Percentiles rank a stretch among this genome's conserved stretches.
Evolutionary conservation across 2,329 filamentous ascomycete genomes (phyloP).

Genomic region (Mycosphaerella arachidis): DNA sequence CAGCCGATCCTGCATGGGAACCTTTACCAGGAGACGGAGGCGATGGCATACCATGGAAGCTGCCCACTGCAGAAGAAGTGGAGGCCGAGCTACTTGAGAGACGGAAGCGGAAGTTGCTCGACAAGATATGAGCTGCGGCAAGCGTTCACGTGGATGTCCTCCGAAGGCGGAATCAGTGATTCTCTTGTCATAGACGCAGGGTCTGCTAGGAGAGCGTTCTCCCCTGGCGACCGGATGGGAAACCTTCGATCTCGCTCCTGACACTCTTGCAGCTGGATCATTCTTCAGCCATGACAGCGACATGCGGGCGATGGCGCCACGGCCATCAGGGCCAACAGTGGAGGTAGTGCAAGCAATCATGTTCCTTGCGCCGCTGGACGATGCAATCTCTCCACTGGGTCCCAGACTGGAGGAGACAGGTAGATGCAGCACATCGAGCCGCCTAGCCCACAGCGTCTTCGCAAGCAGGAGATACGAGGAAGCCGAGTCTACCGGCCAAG

Average conservation of each 20-base stretch:
- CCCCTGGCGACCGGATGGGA: no score
- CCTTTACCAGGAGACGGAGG: conserved; percentile 80
- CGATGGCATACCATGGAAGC: conserved; percentile 74
- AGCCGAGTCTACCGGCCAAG: background rate
- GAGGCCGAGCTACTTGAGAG: conserved; percentile 87
- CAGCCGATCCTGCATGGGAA: conserved; percentile 59
- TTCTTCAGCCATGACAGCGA: no score
- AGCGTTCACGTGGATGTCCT: no score
- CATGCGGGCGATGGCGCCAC: no score
- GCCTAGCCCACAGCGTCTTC: background rate
- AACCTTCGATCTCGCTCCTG: no score
- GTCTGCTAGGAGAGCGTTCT: background rate
- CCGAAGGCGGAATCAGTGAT: background rate
- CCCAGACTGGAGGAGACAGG: background rate
- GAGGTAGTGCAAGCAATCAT: background rate
- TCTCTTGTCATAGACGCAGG: background rate
- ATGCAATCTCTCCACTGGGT: background rate
- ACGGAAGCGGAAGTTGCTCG: conserved; percentile 74
- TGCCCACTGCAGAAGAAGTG: conserved; percentile 88
- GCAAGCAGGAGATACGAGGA: background rate
- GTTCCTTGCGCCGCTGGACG: background rate
- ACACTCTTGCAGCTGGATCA: no score
- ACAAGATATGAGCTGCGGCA: conserved; percentile 46
- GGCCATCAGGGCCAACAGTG: no score
- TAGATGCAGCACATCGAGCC: background rate